Evolutionary conservation across 495 filamentous ascomycete genomes (phyloP).

Genomic region (Delitschia confertaspora): DNA sequence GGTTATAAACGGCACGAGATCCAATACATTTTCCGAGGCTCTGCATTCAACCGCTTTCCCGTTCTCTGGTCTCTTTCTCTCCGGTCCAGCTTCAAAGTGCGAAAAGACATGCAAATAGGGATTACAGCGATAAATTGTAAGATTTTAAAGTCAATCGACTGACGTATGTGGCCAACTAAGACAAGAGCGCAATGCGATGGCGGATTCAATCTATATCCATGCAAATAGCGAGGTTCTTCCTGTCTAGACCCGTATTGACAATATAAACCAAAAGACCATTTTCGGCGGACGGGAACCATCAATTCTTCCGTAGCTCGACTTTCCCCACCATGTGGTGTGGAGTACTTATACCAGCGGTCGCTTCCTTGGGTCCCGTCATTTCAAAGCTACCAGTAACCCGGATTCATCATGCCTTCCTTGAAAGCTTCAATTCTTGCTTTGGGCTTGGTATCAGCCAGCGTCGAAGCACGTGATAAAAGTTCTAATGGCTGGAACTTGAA

Average conservation of each 20-base stretch:
- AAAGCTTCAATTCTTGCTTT: slow-evolving; percentile 14
- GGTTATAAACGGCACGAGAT: slow-evolving; percentile 9
- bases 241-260: too few species aligned
- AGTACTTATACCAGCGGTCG: slow-evolving; percentile 6
- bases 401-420: background rate
- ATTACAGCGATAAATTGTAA: too few species aligned
- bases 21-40: background rate
- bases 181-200: too few species aligned
- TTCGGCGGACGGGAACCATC: slow-evolving; percentile 18
- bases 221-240: too few species aligned
- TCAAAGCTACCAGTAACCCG: too few species aligned
- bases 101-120: too few species aligned
- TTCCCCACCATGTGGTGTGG: background rate
- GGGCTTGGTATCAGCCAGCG: slow-evolving; percentile 12
- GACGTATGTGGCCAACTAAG: too few species aligned
- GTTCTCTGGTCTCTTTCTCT: too few species aligned
- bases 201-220: slow-evolving; percentile 9
- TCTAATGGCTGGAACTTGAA: slow-evolving; percentile 30
- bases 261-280: too few species aligned
- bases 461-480: background rate
- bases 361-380: slow-evolving; percentile 4
- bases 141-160: too few species aligned
- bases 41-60: too few species aligned
- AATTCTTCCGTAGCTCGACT: slow-evolving; percentile 1
- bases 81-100: too few species aligned